Base-by-base conservation (phyloP, 2,329 filamentous ascomycete species). In the Cordyceps militaris region DNA sequence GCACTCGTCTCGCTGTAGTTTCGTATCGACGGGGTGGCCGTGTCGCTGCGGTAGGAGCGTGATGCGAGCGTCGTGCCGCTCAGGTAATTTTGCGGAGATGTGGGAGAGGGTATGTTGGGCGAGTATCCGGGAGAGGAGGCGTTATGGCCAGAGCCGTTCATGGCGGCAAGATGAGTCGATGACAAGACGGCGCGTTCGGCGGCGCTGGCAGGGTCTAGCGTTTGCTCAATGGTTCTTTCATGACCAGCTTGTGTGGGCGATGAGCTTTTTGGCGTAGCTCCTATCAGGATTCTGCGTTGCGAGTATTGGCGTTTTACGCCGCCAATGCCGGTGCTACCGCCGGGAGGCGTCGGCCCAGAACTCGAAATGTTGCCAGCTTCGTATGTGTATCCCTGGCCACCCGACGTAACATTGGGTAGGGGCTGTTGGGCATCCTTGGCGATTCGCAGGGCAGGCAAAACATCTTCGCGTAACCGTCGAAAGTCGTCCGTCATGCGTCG, bases 361-460 rank as follows among this genome's bases (percentile, higher is more conserved):
- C 83, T 82, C 10, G 82, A 83, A 32, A 56, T 56, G 71, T 32
- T 26, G 54, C 63, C 32, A 65, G 70, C 67, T 62, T 84, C 81
- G 69, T 83, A 85, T 58, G 69, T 68, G 66, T 82, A 82, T 44
- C 65, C 66, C 59, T 74, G 75, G 60, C 66, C 63, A 57, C 67
- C 19, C 5, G 44, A 14, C 62, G 68, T 69, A 56, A 76, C 59
- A 51, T 73, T 74, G 43, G 92, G 92, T 23, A 97, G 78, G 36
- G 93, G 93, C 68, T 96, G 90, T 63, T 91, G 89, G 65, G 88
- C 88, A 69, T 97, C 92, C 75, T 97, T 97, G 66, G 87, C 88
- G 67, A 96, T 85, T 61, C 92, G 89, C 66, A 97, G 84, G 21
- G 96, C 87, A 3, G 94, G 93, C 32, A 97, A 79, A 67, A 97